These are phyloP conservation scores for Suillus paluster DNA, from an alignment of 768 basidiomycete species.

Conservation along the genomic window DNA sequence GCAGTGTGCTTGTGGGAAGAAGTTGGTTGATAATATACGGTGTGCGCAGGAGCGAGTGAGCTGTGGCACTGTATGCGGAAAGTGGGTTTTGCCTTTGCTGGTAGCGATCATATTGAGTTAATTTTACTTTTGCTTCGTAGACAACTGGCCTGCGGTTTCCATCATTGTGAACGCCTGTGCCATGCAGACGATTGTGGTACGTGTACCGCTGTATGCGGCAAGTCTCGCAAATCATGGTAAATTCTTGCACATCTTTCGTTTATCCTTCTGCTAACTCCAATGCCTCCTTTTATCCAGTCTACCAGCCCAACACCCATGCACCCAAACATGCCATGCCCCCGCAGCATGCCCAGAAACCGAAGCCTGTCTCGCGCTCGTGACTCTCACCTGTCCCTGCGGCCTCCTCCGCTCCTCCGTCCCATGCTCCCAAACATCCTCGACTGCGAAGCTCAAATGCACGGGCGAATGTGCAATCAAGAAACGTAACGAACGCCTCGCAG, in stretches of 20 bases:
- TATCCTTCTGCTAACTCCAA: not conserved
- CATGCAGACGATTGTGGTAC: constrained; percentile 82
- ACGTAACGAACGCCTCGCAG: constrained; percentile 86
- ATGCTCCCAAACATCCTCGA: constrained; percentile 65
- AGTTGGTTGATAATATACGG: constrained; percentile 72
- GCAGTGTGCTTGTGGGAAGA: constrained; percentile 89
- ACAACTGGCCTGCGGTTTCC: constrained; percentile 83
- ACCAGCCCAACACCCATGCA: constrained; percentile 77
- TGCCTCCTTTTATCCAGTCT: constrained; percentile 43
- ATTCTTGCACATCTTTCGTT: constrained; percentile 24
- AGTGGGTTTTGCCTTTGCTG: constrained; percentile 44
- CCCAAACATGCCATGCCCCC: constrained; percentile 85
- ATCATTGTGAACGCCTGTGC: constrained; percentile 82
- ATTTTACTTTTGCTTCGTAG: constrained; percentile 34
- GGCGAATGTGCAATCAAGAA: constrained; percentile 85
- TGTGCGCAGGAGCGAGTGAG: constrained; percentile 83
- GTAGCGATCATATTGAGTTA: not conserved
- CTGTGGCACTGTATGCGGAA: constrained; percentile 84
- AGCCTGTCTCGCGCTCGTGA: constrained; percentile 72
- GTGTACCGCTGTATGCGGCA: constrained; percentile 82
- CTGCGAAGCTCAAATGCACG: constrained; percentile 64
- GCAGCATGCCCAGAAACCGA: constrained; percentile 79
- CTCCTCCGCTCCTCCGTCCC: constrained; percentile 72
- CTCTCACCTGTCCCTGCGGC: constrained; percentile 81
- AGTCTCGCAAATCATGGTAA: constrained; percentile 83